A percentile compares a stretch with the other conserved stretches of the same genome.
phyloP scores from a whole-genome alignment of 1,139 yeast genomes.

The Keqinozyma sinolaborantium region DNA sequence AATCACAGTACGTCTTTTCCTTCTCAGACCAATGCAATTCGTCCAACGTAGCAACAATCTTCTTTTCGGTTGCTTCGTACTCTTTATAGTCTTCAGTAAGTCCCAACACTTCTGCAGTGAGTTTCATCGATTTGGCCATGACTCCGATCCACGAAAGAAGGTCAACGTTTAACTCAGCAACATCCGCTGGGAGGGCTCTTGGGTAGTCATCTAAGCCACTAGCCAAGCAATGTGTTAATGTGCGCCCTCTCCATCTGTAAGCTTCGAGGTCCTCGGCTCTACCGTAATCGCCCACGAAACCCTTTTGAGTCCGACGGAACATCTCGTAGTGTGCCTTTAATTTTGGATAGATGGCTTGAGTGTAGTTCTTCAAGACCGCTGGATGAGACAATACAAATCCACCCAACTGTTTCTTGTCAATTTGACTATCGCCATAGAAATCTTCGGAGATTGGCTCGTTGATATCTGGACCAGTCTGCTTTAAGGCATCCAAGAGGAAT shows the following conservation, averaged over 20 bases:
- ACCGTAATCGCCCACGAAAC: conserved; percentile 69
- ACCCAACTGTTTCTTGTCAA: conserved; percentile 31
- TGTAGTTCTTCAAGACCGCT: conserved; percentile 58
- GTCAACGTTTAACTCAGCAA: conserved; percentile 90
- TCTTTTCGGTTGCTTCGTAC: conserved; percentile 51
- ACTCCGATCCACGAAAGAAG: conserved; percentile 90
- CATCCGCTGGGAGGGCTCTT: conserved; percentile 74
- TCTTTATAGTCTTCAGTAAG: conserved; percentile 51
- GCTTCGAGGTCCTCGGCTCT: conserved; percentile 58
- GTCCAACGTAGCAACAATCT: conserved; percentile 62
- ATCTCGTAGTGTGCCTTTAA: conserved; percentile 76
- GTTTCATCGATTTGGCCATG: conserved; percentile 79
- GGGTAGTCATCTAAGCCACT: conserved; percentile 97
- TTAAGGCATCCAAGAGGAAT: conserved; percentile 50
- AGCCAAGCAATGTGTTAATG: conserved; percentile 80
- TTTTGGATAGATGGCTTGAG: conserved; percentile 69
- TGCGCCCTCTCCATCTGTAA: conserved; percentile 93
- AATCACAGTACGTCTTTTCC: conserved; percentile 75
- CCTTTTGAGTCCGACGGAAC: conserved; percentile 81
- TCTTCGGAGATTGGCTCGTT: conserved; percentile 20
- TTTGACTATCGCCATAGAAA: conserved; percentile 9
- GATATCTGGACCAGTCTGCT: conserved; percentile 16
- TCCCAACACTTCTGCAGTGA: conserved; percentile 66
- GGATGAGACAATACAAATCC: conserved; percentile 56
- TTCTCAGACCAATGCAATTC: conserved; percentile 76